Base-by-base conservation (phyloP, 257 asterid species). In the Gentiana dahurica region DNA sequence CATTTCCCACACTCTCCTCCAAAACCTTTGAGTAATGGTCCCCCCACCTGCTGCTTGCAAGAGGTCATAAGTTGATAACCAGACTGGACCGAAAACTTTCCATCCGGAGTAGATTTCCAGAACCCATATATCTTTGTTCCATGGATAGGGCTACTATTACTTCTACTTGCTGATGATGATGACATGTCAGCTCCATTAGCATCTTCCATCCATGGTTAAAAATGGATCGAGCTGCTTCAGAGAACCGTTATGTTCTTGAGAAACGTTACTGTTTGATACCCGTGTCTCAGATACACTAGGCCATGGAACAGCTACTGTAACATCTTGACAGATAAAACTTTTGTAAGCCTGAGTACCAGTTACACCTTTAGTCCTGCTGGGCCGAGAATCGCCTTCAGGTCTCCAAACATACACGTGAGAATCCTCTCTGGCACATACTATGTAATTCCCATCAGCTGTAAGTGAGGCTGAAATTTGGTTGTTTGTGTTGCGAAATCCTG, bases 401-500 rank as follows among this genome's bases (percentile, higher is more conserved):
- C 81, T 88, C 99, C 99, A 92, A 34, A 92, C 74, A 54, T 85
- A 88, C n/a, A 92, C 95, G 41, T 73, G 71, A 3, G 99, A 92
- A 73, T 80, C 99, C 78, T 88, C 99, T 39, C 99, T 92, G 41
- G 99, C 99, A 46, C 91, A 81, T 57, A 92, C 73, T 35, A 77
- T 88, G 51, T 92, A 80, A 70, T 81, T 92, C 2, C 99, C 97
- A 39, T 85, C 78, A 13, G 97, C 79, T 53, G 95, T 73, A 53
- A 92, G 67, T 36, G 97, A 92, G 55, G 95, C 95, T 48, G 97
- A 88, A 36, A 88, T 92, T 78, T 85, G 99, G 78, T 95, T 92
- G 75, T 77, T 79, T 4, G 94, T 74, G 68, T 92, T 92, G 36
- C 76, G 95, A 63, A 92, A 85, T 15, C 98, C 98, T 87, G 84